These are phyloP conservation scores for Thymus mandschuricus DNA, from an alignment of 257 asterid species.

Conservation along the genomic window DNA sequence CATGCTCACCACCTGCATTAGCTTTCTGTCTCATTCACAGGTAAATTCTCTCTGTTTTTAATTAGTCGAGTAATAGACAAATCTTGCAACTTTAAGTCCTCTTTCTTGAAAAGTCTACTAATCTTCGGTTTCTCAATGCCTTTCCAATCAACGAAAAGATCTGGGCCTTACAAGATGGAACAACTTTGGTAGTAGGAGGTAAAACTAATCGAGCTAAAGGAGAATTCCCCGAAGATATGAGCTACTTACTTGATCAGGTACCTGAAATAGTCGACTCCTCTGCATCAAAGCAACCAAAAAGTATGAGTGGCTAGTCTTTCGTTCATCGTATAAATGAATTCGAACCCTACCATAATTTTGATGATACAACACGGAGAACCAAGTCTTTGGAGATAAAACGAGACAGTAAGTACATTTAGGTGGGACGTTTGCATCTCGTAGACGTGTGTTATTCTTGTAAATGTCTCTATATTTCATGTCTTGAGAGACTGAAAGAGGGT, in stretches of 20 bases:
- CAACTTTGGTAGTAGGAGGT: conserved; percentile 71
- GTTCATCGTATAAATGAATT: neutral
- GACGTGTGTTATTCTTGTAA: neutral
- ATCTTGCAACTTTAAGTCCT: neutral
- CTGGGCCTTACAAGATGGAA: conserved; percentile 91
- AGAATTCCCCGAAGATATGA: conserved; percentile 77
- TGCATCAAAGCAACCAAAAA: conserved; percentile 43
- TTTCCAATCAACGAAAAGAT: conserved; percentile 44
- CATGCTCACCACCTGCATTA: conserved; percentile 92
- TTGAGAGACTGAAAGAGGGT: neutral
- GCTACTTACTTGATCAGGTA: conserved; percentile 68
- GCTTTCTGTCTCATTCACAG: conserved; percentile 89
- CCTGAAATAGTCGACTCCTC: conserved; percentile 72
- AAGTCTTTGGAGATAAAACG: neutral
- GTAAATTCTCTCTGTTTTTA: conserved; percentile 34
- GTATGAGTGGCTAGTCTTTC: conserved; percentile 40
- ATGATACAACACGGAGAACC: conserved; percentile 1
- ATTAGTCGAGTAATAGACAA: neutral
- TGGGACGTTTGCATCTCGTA: conserved; percentile 18
- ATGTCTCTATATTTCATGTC: neutral
- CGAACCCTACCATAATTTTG: conserved; percentile 6
- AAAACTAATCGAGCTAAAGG: conserved; percentile 83
- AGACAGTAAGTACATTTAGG: neutral
- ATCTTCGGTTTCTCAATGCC: conserved; percentile 16
- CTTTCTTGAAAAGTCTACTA: neutral